phyloP scores from a whole-genome alignment of 371 early-diverging fungal genomes.

The Mucor racemosus region DNA sequence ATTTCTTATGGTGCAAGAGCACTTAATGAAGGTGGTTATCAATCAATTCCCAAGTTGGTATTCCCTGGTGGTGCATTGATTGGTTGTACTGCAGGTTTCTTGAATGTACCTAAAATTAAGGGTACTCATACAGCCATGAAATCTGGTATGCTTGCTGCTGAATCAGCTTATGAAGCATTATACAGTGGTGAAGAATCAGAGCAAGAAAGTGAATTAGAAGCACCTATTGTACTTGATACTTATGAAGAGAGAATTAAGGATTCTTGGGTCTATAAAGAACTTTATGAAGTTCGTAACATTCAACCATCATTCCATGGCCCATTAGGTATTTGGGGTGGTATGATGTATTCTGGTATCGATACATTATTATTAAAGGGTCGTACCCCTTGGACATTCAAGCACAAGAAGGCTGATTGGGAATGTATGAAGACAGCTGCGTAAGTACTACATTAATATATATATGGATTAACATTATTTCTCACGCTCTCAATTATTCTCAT shows the following conservation, averaged over 20 bases:
- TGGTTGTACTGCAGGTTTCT: constrained; percentile 96
- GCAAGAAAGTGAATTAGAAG: constrained; percentile 29
- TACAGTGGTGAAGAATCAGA: constrained; percentile 40
- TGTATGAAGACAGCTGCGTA: constrained; percentile 73
- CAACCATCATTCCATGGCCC: constrained; percentile 93
- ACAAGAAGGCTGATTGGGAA: constrained; percentile 85
- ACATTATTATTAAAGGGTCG: constrained; percentile 88
- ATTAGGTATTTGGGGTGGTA: constrained; percentile 89
- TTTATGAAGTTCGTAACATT: constrained; percentile 90
- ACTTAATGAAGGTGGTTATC: constrained; percentile 94
- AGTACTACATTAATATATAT: constrained; percentile 5
- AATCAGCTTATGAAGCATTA: constrained; percentile 78
- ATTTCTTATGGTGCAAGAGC: constrained; percentile 96
- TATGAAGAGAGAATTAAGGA: constrained; percentile 86
- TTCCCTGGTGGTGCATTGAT: constrained; percentile 98
- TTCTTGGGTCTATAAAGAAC: constrained; percentile 94
- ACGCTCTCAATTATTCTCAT: neutral
- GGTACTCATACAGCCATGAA: constrained; percentile 99
- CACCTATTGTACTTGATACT: constrained; percentile 55
- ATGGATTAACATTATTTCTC: constrained; percentile 1
- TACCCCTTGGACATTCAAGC: constrained; percentile 94
- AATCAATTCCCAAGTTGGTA: constrained; percentile 91
- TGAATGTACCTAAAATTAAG: constrained; percentile 98
- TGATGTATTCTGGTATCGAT: constrained; percentile 90
- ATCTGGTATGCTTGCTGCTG: constrained; percentile 91